These are phyloP conservation scores for Zasmidium citrigriseum DNA, from an alignment of 2,329 filamentous ascomycete genomes.

Conservation along the genomic window DNA sequence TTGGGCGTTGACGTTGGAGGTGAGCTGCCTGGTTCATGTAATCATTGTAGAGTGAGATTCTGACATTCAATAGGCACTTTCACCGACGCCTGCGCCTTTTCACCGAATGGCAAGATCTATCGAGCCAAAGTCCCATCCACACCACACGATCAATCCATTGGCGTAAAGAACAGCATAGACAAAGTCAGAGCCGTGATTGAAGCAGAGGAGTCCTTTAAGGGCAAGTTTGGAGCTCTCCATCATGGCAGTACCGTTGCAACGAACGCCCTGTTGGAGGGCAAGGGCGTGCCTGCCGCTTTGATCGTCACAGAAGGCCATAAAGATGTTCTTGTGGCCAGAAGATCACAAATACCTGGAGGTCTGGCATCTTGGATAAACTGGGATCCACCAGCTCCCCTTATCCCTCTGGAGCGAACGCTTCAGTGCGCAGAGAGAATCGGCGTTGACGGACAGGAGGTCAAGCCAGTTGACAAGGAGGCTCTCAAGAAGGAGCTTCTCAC, in stretches of 20 bases:
- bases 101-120: slow-evolving; percentile 27
- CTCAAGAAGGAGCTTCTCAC: slow-evolving; percentile 26
- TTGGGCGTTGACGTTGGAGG: slow-evolving; percentile 28
- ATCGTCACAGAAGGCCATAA: slow-evolving; percentile 32
- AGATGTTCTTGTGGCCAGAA: slow-evolving; percentile 28
- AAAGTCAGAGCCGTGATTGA: slow-evolving; percentile 27
- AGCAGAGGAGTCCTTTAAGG: slow-evolving; percentile 26
- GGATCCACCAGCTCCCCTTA: slow-evolving; percentile 28
- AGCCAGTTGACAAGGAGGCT: slow-evolving; percentile 25
- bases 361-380: slow-evolving; percentile 31
- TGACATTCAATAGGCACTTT: slow-evolving; percentile 27
- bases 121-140: slow-evolving; percentile 29
- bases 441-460: slow-evolving; percentile 26
- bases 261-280: slow-evolving; percentile 30
- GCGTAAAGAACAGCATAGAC: slow-evolving; percentile 30
- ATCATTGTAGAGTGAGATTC: no score
- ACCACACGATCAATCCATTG: slow-evolving; percentile 29
- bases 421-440: slow-evolving; percentile 28
- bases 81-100: slow-evolving; percentile 30
- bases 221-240: slow-evolving; percentile 28
- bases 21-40: neutral
- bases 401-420: slow-evolving; percentile 28
- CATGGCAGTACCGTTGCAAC: slow-evolving; percentile 30
- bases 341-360: slow-evolving; percentile 29
- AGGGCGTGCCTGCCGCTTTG: slow-evolving; percentile 28